Percentiles rank a stretch among this genome's conserved stretches.
These are phyloP conservation scores for Chlorella sp. DNA, from an alignment of 139 green algal genomes.

Conservation along the genomic window DNA sequence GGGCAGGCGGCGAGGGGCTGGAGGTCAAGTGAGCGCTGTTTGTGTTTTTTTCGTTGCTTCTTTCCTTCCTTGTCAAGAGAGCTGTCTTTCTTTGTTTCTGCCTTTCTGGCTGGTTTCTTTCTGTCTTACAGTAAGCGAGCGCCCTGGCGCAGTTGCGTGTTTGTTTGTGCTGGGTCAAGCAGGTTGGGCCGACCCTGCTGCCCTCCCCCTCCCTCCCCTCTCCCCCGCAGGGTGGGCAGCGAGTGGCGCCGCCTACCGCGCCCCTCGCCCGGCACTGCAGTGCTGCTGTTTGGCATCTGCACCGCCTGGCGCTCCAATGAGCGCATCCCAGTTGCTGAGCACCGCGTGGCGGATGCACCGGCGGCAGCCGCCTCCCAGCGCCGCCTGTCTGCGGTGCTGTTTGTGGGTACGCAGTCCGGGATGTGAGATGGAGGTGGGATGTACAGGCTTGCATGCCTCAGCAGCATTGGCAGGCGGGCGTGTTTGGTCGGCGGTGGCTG, in stretches of 20 bases:
- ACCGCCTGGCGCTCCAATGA: slow-evolving; percentile 43
- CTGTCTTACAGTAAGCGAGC: too few species aligned
- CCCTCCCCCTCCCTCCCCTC: neutral
- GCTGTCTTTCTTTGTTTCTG: too few species aligned
- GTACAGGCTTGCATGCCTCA: neutral
- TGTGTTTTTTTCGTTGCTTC: too few species aligned
- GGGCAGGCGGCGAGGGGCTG: slow-evolving; percentile 19
- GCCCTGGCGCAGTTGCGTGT: too few species aligned
- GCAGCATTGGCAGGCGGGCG: too few species aligned
- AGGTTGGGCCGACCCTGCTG: too few species aligned
- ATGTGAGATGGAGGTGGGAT: neutral
- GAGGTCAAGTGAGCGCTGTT: slow-evolving; percentile 38
- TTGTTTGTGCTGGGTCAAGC: too few species aligned
- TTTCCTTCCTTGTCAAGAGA: too few species aligned
- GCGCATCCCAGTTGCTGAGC: slow-evolving; percentile 22
- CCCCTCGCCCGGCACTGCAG: neutral
- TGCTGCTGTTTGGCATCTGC: slow-evolving; percentile 40
- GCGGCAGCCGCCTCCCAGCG: neutral
- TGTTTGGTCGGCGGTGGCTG: too few species aligned
- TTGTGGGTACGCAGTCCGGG: slow-evolving; percentile 14
- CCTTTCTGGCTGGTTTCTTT: too few species aligned
- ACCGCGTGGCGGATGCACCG: slow-evolving; percentile 21
- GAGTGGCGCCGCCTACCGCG: slow-evolving; percentile 7
- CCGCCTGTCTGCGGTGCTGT: slow-evolving; percentile 38
- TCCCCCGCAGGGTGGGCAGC: neutral